Conservation (phyloP, 2,329 filamentous ascomycete genomes). For the Lachnellula arida region DNA sequence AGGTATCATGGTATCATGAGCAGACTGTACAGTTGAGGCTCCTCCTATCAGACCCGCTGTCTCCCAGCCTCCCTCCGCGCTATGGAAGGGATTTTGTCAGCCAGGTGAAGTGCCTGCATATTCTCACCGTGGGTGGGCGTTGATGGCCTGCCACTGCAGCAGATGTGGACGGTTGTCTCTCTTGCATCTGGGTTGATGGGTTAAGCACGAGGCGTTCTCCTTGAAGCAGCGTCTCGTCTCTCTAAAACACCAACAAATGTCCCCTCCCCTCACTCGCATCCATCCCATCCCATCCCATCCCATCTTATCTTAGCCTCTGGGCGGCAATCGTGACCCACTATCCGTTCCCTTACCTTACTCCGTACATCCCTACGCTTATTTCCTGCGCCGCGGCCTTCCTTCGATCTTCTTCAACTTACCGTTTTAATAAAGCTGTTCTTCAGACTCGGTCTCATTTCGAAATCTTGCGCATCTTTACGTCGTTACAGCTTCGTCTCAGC, state of each 20-base stretch:
- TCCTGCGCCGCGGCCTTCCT: background rate
- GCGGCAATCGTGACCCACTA: constrained; percentile 15
- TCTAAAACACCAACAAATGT: background rate
- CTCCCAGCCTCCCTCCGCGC: background rate
- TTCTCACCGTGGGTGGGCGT: background rate
- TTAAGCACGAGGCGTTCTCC: constrained; percentile 1
- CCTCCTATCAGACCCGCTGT: background rate
- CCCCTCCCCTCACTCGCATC: background rate
- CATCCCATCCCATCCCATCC: background rate
- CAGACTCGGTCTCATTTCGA: background rate
- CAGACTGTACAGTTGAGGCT: background rate
- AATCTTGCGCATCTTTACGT: background rate
- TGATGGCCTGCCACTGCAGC: background rate
- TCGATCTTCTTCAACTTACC: background rate
- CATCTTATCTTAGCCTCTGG: constrained; percentile 16
- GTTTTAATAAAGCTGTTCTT: background rate
- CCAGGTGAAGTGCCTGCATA: background rate
- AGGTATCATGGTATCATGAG: no score
- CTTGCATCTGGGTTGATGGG: background rate
- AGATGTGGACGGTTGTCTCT: background rate
- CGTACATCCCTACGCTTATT: background rate
- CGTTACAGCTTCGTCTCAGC: background rate
- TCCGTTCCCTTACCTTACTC: no score
- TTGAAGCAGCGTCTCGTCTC: background rate
- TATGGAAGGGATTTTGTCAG: background rate